phyloP scores from a whole-genome alignment of 306 rosid genomes.

The Nissolia schottii region DNA sequence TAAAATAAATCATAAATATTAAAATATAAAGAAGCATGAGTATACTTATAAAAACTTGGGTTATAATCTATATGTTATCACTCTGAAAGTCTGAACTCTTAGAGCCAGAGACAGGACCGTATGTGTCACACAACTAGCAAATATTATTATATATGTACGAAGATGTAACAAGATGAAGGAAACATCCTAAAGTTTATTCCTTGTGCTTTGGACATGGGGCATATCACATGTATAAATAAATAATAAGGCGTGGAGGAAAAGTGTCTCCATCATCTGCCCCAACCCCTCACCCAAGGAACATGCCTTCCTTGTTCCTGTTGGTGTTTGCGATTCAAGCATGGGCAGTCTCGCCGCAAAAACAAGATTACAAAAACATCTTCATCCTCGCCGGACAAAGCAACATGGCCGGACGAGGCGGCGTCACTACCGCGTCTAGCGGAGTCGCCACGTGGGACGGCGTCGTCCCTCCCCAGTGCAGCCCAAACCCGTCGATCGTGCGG shows the following conservation, averaged over 20 bases:
- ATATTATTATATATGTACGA: not conserved
- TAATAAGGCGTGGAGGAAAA: not conserved
- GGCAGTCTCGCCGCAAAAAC: not conserved
- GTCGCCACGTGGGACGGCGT: constrained; percentile 57
- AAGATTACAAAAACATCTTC: constrained; percentile 37
- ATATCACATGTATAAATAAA: not conserved
- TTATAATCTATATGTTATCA: too few relatives aligned
- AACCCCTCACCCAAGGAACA: not conserved
- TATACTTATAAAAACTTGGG: too few relatives aligned
- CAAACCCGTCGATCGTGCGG: constrained; percentile 40
- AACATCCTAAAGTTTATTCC: not conserved
- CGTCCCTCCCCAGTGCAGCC: constrained; percentile 43
- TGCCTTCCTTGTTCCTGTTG: constrained; percentile 3
- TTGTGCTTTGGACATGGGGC: not conserved
- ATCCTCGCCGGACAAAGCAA: constrained; percentile 97
- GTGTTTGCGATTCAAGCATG: not conserved
- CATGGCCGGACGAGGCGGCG: constrained; percentile 96
- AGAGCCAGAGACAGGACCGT: not conserved
- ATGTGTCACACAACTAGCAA: not conserved
- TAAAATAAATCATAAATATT: too few relatives aligned
- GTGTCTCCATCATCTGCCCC: not conserved
- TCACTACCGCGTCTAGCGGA: not conserved
- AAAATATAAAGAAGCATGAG: too few relatives aligned
- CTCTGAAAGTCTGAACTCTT: not conserved
- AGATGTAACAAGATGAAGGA: not conserved